phyloP scores from a whole-genome alignment of 805 yeast species.

The Lipomyces mesembrius region DNA sequence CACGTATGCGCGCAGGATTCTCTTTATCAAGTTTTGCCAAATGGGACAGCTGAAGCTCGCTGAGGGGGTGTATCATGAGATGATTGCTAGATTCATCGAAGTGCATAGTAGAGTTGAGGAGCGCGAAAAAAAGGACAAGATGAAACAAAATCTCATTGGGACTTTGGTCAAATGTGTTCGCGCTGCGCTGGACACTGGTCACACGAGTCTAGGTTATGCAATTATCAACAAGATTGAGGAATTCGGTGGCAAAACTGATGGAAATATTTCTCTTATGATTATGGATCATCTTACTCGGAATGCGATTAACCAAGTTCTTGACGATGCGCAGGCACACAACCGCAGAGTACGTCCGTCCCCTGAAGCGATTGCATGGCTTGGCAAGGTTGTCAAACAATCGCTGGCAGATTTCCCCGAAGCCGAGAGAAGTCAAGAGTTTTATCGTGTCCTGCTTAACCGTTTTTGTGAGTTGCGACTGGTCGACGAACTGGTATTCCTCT shows the following conservation, averaged over 20 bases:
- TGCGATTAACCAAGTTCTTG: slow-evolving; percentile 13
- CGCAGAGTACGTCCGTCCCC: not conserved
- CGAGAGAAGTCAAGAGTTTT: slow-evolving; percentile 11
- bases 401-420: slow-evolving; percentile 4
- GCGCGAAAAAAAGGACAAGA: not conserved
- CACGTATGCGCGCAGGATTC: slow-evolving; percentile 2
- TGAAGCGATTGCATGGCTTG: not conserved
- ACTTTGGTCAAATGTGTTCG: slow-evolving; percentile 16
- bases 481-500: slow-evolving; percentile 14
- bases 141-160: slow-evolving; percentile 4
- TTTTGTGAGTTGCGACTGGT: slow-evolving; percentile 17
- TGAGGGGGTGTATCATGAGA: slow-evolving; percentile 14
- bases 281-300: slow-evolving; percentile 16
- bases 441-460: slow-evolving; percentile 21
- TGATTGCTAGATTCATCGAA: slow-evolving; percentile 10
- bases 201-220: slow-evolving; percentile 11
- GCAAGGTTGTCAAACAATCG: slow-evolving; percentile 9
- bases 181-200: slow-evolving; percentile 23
- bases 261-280: slow-evolving; percentile 11
- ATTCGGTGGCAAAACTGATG: slow-evolving; percentile 14
- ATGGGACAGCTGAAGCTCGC: slow-evolving; percentile 19
- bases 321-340: not conserved
- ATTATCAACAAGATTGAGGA: slow-evolving; percentile 22
- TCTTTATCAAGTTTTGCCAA: slow-evolving; percentile 19
- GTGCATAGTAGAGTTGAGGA: not conserved